A percentile compares a stretch with the other conserved stretches of the same genome.
phyloP scores from a whole-genome alignment of 805 yeast species.

The Cyberlindnera euphorbiae region DNA sequence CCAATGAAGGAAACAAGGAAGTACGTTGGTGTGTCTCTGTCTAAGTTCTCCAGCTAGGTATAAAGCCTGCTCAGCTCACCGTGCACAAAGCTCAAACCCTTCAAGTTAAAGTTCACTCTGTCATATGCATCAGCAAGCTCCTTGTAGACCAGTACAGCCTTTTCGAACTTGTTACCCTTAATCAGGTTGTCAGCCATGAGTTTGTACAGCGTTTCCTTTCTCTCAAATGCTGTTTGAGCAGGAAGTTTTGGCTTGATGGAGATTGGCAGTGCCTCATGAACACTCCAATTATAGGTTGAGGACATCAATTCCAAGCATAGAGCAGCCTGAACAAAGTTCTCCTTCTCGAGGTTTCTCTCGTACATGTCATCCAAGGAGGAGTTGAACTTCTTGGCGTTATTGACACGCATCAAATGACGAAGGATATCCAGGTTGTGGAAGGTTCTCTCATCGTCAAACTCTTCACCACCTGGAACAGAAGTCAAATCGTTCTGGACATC shows the following conservation, averaged over 20 bases:
- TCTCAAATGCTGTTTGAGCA: conserved; percentile 72
- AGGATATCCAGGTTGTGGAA: conserved; percentile 73
- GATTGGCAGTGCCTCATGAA: conserved; percentile 48
- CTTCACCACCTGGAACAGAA: conserved; percentile 74
- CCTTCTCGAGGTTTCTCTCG: conserved; percentile 53
- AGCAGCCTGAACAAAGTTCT: conserved; percentile 77
- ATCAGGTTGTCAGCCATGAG: conserved; percentile 66
- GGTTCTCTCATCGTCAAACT: conserved; percentile 83
- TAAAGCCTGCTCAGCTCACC: conserved; percentile 65
- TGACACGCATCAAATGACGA: conserved; percentile 70
- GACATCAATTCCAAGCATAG: conserved; percentile 75
- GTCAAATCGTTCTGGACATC: conserved; percentile 61
- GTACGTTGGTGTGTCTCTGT: conserved; percentile 70
- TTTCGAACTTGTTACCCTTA: conserved; percentile 70
- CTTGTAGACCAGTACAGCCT: conserved; percentile 73
- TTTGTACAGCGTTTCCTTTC: conserved; percentile 69
- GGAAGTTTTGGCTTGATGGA: conserved; percentile 68
- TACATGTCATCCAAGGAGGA: conserved; percentile 74
- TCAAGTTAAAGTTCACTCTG: conserved; percentile 66
- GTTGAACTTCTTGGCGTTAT: conserved; percentile 74
- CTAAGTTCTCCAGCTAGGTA: conserved; percentile 58
- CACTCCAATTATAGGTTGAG: conserved; percentile 70
- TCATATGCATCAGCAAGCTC: conserved; percentile 75
- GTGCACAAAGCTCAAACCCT: conserved; percentile 69
- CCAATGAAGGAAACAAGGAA: conserved; percentile 81